Percentiles rank a stretch among this genome's conserved stretches.
These are phyloP conservation scores for Pyrenophora graminea DNA, from an alignment of 2,329 filamentous ascomycete species.

Conservation along the genomic window DNA sequence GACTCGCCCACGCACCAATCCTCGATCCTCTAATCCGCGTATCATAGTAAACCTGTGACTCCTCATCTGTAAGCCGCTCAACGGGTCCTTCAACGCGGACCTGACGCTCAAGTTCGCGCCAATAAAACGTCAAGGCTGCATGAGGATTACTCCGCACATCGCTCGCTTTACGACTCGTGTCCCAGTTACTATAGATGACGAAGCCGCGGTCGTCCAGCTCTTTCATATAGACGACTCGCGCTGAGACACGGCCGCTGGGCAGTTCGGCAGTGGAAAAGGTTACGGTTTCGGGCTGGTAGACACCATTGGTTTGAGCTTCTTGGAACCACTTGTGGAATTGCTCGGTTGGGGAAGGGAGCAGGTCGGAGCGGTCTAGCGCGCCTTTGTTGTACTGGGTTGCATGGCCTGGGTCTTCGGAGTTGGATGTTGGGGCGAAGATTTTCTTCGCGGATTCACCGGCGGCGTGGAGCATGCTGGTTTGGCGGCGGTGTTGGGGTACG, in stretches of 20 bases:
- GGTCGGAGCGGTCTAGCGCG: slow-evolving; percentile 64
- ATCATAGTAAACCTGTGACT: slow-evolving; percentile 70
- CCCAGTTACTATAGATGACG: slow-evolving; percentile 93
- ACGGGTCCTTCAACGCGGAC: slow-evolving; percentile 83
- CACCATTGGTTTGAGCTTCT: slow-evolving; percentile 63
- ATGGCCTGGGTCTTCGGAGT: slow-evolving; percentile 59
- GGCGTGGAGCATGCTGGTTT: slow-evolving; percentile 33
- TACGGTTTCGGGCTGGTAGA: slow-evolving; percentile 84
- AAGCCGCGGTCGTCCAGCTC: slow-evolving; percentile 84
- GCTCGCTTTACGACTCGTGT: slow-evolving; percentile 68
- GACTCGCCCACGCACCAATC: slow-evolving; percentile 91
- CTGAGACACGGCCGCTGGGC: slow-evolving; percentile 80
- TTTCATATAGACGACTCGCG: slow-evolving; percentile 91
- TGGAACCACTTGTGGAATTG: slow-evolving; percentile 94
- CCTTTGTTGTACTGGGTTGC: slow-evolving; percentile 77
- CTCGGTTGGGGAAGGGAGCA: slow-evolving; percentile 68
- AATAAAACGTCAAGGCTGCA: slow-evolving; percentile 87
- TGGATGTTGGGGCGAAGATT: slow-evolving; percentile 66
- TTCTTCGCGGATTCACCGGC: slow-evolving; percentile 36
- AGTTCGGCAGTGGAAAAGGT: slow-evolving; percentile 83
- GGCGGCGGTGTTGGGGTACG: background rate
- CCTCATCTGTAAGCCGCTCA: slow-evolving; percentile 67
- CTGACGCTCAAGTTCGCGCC: slow-evolving; percentile 83
- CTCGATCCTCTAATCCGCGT: slow-evolving; percentile 76
- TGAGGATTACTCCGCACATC: slow-evolving; percentile 76